Evolutionary conservation across 1,284 basidiomycete genomes (phyloP), one percentile per base, ranked within the genome.

Genomic region (Chondrostereum purpureum): DNA sequence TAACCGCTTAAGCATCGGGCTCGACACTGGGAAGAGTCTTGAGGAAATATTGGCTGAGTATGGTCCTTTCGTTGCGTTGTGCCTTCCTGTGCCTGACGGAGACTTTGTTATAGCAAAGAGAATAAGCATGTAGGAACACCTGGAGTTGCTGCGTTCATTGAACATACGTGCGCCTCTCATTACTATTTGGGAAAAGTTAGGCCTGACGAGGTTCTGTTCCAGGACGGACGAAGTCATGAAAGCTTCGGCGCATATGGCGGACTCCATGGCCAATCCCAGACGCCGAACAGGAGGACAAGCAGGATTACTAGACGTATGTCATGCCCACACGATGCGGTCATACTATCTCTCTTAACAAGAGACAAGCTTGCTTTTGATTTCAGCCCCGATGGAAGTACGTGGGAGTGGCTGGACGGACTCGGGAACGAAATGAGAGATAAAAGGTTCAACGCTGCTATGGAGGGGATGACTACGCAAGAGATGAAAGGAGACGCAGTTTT

Each of bases 21-120:
- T 55, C 2, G 45, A 51, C n/a, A 57, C 50, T 17, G 42, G 34
- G 4, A 51, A 54, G 55, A 47, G 47, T 41, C 42, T 35, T 12
- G 33, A 20, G 1, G 48, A 49, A 2, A 45, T 55, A 1, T 38
- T 48, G 10, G 33, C 11, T 1, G 47, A 50, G 55, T 56, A 42
- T 17, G 39, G 17, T 43, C 5, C 35, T 31, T 20, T 23, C 6
- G 16, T 16, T 18, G 6, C 17, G 10, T 39, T n/a, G n/a, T n/a
- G n/a, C 4, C 20, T 6, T 3, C 5, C 17, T 6, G 31, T n/a
- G n/a, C 14, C 5, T n/a, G 16, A 6, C 16, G 5, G n/a, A 36
- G 12, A 17, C 36, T 11, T 22, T 31, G 27, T 31, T 8, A 31
- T 31, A n/a, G 8, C 27, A 8, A 31, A n/a, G 27, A 8, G n/a